These are phyloP conservation scores for Neurospora sp. DNA, from an alignment of 495 filamentous ascomycete species.

Conservation along the genomic window DNA sequence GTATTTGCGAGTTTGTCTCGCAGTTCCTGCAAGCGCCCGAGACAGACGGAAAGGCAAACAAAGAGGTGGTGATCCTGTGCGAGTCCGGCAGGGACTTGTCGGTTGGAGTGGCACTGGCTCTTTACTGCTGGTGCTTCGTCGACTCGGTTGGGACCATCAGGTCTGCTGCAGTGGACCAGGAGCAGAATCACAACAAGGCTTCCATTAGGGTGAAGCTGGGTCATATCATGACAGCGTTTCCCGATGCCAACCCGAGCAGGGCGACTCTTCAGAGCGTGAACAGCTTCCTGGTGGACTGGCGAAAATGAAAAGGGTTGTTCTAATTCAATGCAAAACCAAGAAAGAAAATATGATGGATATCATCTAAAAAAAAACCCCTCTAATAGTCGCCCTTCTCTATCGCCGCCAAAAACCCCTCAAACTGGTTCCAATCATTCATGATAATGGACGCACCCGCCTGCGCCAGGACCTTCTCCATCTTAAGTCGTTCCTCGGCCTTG, in stretches of 20 bases:
- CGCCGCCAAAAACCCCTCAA: conserved; percentile 56
- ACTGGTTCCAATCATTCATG: conserved; percentile 84
- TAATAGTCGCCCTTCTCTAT: conserved; percentile 40
- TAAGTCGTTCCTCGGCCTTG: conserved; percentile 52
- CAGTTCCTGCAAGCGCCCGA: conserved; percentile 11
- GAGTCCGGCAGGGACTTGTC: conserved; percentile 34
- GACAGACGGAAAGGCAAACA: not conserved
- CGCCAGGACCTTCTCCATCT: conserved; percentile 60
- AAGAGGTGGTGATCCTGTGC: conserved; percentile 27
- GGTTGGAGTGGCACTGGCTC: conserved; percentile 39
- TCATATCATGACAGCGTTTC: conserved; percentile 63
- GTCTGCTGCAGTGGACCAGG: conserved; percentile 6
- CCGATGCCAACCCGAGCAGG: conserved; percentile 69
- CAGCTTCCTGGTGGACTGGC: conserved; percentile 65
- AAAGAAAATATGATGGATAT: conserved; percentile 1
- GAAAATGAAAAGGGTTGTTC: conserved; percentile 11
- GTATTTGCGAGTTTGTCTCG: conserved; percentile 39
- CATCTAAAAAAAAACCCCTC: not conserved
- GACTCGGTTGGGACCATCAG: conserved; percentile 22
- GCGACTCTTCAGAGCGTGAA: conserved; percentile 80
- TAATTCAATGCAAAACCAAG: not conserved
- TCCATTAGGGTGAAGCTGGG: conserved; percentile 65
- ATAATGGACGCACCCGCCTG: conserved; percentile 63
- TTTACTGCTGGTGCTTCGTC: conserved; percentile 30
- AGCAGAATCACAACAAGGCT: conserved; percentile 52